phyloP scores from a whole-genome alignment of 805 yeast species.

The Saturnispora gosingensis region DNA sequence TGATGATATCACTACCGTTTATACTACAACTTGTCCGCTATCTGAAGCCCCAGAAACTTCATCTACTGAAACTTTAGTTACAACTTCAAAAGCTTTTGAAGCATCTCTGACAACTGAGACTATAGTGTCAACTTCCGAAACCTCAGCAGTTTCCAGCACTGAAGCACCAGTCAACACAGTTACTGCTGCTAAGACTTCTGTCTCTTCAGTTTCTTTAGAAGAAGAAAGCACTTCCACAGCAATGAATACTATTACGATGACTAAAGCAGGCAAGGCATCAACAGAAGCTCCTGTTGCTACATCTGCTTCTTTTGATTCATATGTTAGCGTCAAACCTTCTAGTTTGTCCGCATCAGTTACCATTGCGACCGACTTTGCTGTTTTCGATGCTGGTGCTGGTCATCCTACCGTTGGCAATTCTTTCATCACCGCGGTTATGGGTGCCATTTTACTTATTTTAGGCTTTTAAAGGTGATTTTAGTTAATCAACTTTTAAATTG shows the following conservation, averaged over 20 bases:
- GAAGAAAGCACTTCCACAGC: neutral
- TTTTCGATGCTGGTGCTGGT: constrained; percentile 14
- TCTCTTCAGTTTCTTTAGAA: neutral
- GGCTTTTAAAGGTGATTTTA: neutral
- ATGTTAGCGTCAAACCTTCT: constrained; percentile 3
- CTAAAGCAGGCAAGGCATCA: neutral
- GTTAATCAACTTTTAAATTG: neutral
- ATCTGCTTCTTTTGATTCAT: neutral
- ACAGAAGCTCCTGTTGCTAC: neutral
- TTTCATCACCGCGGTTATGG: constrained; percentile 2
- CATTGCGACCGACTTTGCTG: constrained; percentile 1
- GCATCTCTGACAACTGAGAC: neutral
- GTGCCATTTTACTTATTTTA: neutral
- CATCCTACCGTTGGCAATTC: constrained; percentile 1
- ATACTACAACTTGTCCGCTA: constrained; percentile 18
- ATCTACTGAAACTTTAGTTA: neutral
- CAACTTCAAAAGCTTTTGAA: neutral
- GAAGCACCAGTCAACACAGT: constrained; percentile 1
- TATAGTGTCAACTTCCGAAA: constrained; percentile 1
- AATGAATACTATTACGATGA: neutral
- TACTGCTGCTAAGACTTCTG: neutral
- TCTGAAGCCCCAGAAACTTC: neutral
- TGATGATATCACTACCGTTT: constrained; percentile 20
- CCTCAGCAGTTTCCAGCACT: constrained; percentile 2
- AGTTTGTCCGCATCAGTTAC: constrained; percentile 4